These are phyloP conservation scores for Aspergillus brunneoviolaceus DNA, from an alignment of 2,329 filamentous ascomycete genomes.

Conservation along the genomic window DNA sequence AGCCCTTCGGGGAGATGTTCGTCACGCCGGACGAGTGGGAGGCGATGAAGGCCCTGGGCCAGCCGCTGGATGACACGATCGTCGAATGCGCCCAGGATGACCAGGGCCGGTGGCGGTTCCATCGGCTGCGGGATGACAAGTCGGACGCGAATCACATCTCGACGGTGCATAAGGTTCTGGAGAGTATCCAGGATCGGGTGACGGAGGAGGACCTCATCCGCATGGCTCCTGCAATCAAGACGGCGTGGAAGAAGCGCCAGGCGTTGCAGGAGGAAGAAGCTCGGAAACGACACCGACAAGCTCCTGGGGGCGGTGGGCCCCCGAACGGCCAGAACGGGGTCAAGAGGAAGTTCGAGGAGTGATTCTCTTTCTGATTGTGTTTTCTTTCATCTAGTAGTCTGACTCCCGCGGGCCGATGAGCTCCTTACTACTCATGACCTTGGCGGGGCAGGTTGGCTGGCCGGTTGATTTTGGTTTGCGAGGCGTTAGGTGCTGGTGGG, in stretches of 20 bases:
- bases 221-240: conserved; percentile 68
- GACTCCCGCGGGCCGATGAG: not conserved
- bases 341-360: conserved; percentile 46
- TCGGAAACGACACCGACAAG: conserved; percentile 26
- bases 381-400: not conserved
- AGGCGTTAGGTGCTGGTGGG: conserved; percentile 20
- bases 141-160: conserved; percentile 82
- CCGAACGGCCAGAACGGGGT: conserved; percentile 37
- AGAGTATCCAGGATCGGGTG: conserved; percentile 84
- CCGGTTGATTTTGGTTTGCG: conserved; percentile 14
- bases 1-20: conserved; percentile 65
- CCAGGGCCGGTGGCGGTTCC: conserved; percentile 75
- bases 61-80: conserved; percentile 81
- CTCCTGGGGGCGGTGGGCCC: conserved; percentile 20
- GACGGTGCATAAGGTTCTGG: conserved; percentile 80
- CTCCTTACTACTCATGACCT: not conserved
- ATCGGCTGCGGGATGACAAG: conserved; percentile 92
- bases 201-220: conserved; percentile 76
- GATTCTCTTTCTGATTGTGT: not conserved
- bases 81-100: conserved; percentile 86
- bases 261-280: conserved; percentile 37
- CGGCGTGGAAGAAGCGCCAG: conserved; percentile 72
- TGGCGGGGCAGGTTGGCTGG: not conserved
- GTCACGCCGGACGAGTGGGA: conserved; percentile 82
- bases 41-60: conserved; percentile 66